Evolutionary conservation across 1,139 yeast species (phyloP), one percentile per base, ranked within the genome.

Genomic region (Petasospora fabianii): DNA sequence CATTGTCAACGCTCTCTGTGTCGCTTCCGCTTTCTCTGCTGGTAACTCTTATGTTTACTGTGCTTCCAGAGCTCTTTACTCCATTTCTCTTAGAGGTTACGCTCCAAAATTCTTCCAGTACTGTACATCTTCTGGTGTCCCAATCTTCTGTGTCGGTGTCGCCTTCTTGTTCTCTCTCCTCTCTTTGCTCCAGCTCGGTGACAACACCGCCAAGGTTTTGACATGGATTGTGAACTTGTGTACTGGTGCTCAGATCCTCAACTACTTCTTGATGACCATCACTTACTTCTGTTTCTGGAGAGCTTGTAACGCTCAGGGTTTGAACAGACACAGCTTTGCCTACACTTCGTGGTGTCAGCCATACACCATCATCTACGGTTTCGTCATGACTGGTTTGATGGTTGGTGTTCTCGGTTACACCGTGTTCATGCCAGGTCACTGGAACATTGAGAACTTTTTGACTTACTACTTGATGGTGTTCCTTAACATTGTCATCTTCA

Each of bases 221-320:
- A 66, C 65, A 49, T 82, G 84, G 77, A 75, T 82, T 61, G 77
- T 80, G 34, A 75, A 72, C 49, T 65, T 82, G 47, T 76, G 79
- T 51, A 80, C 90, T 8, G 84, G 84, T 7, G 76, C 84, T 6
- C 85, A 80, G 60, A 62, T 82, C 43, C 69, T 80, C 54, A 80
- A 79, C 56, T 80, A 76, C 55, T 69, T 73, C 36, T 68, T 77
- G 52, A 77, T 82, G 72, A 62, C 73, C 35, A 56, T 76, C 39
- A 77, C 82, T 1, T 83, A 80, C 61, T 39, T 66, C 47, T 75
- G 71, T 58, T 83, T 81, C 62, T 73, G 70, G 61, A 60, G 68
- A 35, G 87, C 86, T 7, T 63, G 72, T 47, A 62, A 68, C 32
- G 77, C 69, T 2, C 84, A 79, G 51, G 74, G 73, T 5, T 53